Evolutionary conservation across 176 grass and related monocot genomes (phyloP).

Genomic region (Cenchrus americanus): DNA sequence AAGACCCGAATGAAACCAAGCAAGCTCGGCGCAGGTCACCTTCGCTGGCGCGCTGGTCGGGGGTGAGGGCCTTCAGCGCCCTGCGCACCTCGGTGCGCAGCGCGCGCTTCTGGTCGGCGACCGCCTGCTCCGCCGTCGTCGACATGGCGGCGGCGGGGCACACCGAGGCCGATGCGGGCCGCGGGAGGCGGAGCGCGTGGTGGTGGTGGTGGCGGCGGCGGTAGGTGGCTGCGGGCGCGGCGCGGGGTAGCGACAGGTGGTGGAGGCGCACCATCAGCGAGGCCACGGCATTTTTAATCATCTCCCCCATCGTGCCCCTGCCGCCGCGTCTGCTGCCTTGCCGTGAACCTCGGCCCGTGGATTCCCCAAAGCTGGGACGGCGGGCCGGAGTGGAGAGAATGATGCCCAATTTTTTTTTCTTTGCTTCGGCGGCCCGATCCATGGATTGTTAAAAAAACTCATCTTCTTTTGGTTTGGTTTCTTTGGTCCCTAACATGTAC

Average conservation of each 20-base stretch:
- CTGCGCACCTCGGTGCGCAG: conserved; percentile 71
- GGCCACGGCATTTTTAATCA: conserved; percentile 55
- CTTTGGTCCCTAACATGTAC: too few species aligned
- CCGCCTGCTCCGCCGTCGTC: conserved; percentile 43
- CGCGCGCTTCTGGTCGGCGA: conserved; percentile 67
- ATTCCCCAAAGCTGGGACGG: background rate
- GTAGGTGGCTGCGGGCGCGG: conserved; percentile 41
- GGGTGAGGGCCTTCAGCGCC: conserved; percentile 73
- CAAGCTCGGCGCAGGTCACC: conserved; percentile 43
- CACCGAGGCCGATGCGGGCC: background rate
- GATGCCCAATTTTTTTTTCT: background rate
- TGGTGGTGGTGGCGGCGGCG: background rate
- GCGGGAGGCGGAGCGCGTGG: background rate
- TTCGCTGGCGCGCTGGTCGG: conserved; percentile 69
- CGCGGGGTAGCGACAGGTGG: conserved; percentile 42
- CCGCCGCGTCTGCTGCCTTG: background rate
- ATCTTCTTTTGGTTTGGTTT: too few species aligned
- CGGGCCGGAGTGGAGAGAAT: background rate
- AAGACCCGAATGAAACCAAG: background rate
- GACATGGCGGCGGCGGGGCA: conserved; percentile 42
- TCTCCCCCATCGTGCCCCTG: conserved; percentile 8
- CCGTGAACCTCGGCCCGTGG: background rate
- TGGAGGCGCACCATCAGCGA: conserved; percentile 53
- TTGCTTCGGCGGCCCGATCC: background rate
- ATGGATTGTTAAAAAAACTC: too few species aligned